Percentiles rank a stretch among this genome's conserved stretches.
Conservation (phyloP, 2,329 filamentous ascomycete genomes). For the Aureobasidium melanogenum region DNA sequence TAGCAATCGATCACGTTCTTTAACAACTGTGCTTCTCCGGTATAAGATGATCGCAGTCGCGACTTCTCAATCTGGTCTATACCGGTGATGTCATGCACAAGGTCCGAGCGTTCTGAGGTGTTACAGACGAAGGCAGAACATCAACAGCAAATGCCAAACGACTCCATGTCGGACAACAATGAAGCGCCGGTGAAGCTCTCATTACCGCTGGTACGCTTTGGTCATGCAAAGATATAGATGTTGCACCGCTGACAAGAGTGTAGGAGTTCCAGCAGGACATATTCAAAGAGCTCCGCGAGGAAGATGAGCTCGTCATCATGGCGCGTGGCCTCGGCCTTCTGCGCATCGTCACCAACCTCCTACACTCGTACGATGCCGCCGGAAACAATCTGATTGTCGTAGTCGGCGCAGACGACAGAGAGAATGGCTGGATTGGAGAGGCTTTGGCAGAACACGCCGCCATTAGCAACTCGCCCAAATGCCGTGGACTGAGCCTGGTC, state of each 20-base stretch:
- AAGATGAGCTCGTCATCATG: conserved; percentile 90
- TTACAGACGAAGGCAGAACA: neutral
- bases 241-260: neutral
- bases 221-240: neutral
- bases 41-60: neutral
- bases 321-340: conserved; percentile 87
- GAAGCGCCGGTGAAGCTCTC: conserved; percentile 64
- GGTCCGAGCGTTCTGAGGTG: neutral
- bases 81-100: neutral
- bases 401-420: conserved; percentile 80
- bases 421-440: conserved; percentile 96
- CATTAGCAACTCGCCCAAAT: conserved; percentile 71
- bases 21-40: too few relatives aligned
- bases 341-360: conserved; percentile 85
- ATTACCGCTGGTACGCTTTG: conserved; percentile 52
- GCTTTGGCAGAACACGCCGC: conserved; percentile 91
- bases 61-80: neutral
- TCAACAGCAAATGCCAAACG: neutral
- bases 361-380: conserved; percentile 93
- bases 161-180: conserved; percentile 14
- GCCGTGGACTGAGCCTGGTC: conserved; percentile 78
- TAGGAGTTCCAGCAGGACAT: conserved; percentile 87
- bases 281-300: conserved; percentile 78
- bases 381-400: conserved; percentile 88
- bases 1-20: neutral